Evolutionary conservation across 495 filamentous ascomycete species (phyloP).

Genomic region (Trichoderma virens): DNA sequence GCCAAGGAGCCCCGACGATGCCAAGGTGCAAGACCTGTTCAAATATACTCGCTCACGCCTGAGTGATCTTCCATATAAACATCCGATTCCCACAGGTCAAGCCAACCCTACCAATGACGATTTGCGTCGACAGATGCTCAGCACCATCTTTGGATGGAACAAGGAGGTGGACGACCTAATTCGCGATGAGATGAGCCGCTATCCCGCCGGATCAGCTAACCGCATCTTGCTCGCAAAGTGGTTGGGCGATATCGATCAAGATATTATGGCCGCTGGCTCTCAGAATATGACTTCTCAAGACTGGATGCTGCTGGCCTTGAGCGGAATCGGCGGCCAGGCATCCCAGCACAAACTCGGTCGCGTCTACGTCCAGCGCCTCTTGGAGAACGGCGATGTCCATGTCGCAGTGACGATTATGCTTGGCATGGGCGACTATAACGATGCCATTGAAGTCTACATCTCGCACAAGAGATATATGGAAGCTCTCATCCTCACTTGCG

Average conservation of each 20-base stretch:
- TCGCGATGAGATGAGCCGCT: conserved; percentile 74
- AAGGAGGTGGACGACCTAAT: conserved; percentile 77
- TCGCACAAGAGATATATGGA: conserved; percentile 90
- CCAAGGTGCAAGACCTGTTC: conserved; percentile 56
- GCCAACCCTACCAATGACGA: conserved; percentile 69
- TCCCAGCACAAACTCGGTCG: conserved; percentile 87
- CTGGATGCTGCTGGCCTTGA: conserved; percentile 95
- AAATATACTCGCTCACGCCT: conserved; percentile 63
- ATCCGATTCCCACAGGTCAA: conserved; percentile 54
- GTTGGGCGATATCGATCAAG: conserved; percentile 78
- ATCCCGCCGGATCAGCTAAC: conserved; percentile 62
- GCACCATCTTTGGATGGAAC: conserved; percentile 91
- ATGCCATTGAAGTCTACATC: conserved; percentile 93
- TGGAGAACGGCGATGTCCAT: conserved; percentile 87
- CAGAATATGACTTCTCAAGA: conserved; percentile 82
- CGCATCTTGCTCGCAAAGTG: conserved; percentile 81
- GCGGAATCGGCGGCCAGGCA: conserved; percentile 69
- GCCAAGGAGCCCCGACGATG: conserved; percentile 52
- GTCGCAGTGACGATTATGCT: conserved; percentile 85
- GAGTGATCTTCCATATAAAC: conserved; percentile 70
- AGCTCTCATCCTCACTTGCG: conserved; percentile 71
- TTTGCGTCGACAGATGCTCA: conserved; percentile 84
- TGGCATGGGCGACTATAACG: conserved; percentile 84
- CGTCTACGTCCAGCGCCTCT: conserved; percentile 81
- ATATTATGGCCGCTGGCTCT: conserved; percentile 69